Percentiles rank a stretch among this genome's conserved stretches.
Evolutionary conservation across 2,329 filamentous ascomycete species (phyloP).

Genomic region (Trichothecium sympodiale): DNA sequence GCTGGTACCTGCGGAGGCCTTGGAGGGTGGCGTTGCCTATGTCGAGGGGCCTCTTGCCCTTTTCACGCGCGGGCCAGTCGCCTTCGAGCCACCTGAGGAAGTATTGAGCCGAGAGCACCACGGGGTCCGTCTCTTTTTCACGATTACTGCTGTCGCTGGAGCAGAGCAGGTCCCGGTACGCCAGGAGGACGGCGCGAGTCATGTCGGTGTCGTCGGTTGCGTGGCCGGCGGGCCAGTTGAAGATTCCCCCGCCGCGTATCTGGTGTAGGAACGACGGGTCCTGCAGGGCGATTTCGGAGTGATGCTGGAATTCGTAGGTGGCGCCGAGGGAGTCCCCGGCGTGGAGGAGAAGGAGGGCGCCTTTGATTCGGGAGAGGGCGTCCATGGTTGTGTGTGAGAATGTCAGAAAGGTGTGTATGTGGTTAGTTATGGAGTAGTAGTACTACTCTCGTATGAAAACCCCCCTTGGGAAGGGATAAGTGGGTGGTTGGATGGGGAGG

Average conservation of each 20-base stretch:
- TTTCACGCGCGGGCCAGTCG: conserved; percentile 27
- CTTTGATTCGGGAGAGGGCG: conserved; percentile 20
- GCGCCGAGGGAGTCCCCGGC: conserved; percentile 35
- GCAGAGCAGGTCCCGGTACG: conserved; percentile 20
- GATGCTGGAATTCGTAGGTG: conserved; percentile 29
- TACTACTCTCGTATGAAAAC: too few species aligned
- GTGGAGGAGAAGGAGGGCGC: conserved; percentile 34
- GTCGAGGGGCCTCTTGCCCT: conserved; percentile 22
- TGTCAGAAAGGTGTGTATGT: too few species aligned
- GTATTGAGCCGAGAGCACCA: conserved; percentile 21
- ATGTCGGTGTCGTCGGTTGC: conserved; percentile 38
- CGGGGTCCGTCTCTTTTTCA: conserved; percentile 14
- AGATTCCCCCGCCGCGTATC: conserved; percentile 32
- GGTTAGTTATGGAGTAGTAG: too few species aligned
- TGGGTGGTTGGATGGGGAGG: too few species aligned
- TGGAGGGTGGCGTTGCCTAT: conserved; percentile 26
- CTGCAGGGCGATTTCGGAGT: conserved; percentile 16
- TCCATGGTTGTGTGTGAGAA: too few species aligned
- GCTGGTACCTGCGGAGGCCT: conserved; percentile 20
- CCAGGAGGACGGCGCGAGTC: conserved; percentile 31
- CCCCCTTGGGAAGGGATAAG: too few species aligned
- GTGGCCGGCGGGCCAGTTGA: conserved; percentile 29
- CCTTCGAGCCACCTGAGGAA: conserved; percentile 31
- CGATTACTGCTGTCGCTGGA: neutral
- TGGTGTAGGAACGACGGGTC: conserved; percentile 27